Conservation (phyloP, 2,329 filamentous ascomycete species). For the Stemphylium vesicarium region DNA sequence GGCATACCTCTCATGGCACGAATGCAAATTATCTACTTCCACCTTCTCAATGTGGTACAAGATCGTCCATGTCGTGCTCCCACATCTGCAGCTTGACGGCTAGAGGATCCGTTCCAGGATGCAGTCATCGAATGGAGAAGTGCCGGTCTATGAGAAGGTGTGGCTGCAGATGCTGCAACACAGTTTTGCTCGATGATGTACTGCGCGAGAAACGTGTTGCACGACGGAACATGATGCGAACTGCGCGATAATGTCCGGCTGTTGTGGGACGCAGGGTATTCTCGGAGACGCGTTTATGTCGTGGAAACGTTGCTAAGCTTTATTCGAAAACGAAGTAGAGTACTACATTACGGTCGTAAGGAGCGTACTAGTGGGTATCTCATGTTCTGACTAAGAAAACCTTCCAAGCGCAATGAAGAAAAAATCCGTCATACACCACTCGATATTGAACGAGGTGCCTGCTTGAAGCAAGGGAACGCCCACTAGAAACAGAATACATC, state of each 20-base stretch:
- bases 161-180: conserved; percentile 1
- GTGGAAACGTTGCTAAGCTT: neutral
- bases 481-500: too few species aligned
- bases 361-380: conserved; percentile 31
- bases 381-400: neutral
- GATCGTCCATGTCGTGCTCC: too few species aligned
- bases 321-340: neutral
- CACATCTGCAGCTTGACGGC: conserved; percentile 2
- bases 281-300: too few species aligned
- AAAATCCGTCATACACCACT: neutral
- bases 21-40: too few species aligned
- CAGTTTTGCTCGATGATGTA: neutral
- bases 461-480: too few species aligned
- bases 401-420: neutral
- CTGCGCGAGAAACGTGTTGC: neutral
- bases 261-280: neutral
- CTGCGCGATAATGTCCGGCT: neutral
- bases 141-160: neutral
- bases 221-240: neutral
- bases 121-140: neutral
- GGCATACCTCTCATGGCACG: too few species aligned
- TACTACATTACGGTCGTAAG: conserved; percentile 19
- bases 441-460: too few species aligned
- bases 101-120: neutral
- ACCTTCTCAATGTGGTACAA: too few species aligned